Evolutionary conservation across 805 yeast genomes (phyloP), one percentile per base, ranked within the genome.

Genomic region (Starmerella kuoi): DNA sequence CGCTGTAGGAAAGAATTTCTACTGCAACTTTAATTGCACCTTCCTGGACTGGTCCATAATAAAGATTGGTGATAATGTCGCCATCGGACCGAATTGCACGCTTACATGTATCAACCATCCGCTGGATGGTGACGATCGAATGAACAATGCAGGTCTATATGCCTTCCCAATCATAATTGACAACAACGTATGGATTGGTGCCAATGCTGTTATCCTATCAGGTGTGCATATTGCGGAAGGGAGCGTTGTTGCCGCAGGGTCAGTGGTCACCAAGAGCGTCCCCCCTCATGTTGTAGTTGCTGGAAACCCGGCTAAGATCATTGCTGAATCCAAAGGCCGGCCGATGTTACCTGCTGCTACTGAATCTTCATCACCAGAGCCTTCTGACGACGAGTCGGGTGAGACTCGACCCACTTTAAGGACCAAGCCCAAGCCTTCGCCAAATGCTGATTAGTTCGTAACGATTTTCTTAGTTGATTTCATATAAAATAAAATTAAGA

Each of bases 131-230:
- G 46, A 56, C 15, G 60, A 61, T 41, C 62, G 84, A 44, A 41
- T 54, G 8, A 47, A 52, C 2, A 70, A 65, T 2, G 57, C 61
- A 3, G 40, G 41, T 2, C 84, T 79, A 52, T 72, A 61, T 50
- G 77, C 79, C 0, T 55, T 58, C 33, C 78, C 81, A 5, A 69
- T 79, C 21, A 61, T 56, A 2, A 73, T 79, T 25, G 84, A 79
- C 2, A 67, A 74, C 55, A 70, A 72, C 46, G 80, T 76, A 5
- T 79, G 87, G 87, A 61, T 79, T 31, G 83, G 82, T 9, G 66
- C 76, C 1, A 64, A 66, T 32, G 72, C 62, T 15, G 61, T 62
- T 1, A 66, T 79, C 9, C 56, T 77, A 38, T 78, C 81, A 2
- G 86, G 84, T 5, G 77, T 76, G 7, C 71, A 68, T 1, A 66